Conservation (phyloP, 2,329 filamentous ascomycete genomes). For the Cytospora mali region DNA sequence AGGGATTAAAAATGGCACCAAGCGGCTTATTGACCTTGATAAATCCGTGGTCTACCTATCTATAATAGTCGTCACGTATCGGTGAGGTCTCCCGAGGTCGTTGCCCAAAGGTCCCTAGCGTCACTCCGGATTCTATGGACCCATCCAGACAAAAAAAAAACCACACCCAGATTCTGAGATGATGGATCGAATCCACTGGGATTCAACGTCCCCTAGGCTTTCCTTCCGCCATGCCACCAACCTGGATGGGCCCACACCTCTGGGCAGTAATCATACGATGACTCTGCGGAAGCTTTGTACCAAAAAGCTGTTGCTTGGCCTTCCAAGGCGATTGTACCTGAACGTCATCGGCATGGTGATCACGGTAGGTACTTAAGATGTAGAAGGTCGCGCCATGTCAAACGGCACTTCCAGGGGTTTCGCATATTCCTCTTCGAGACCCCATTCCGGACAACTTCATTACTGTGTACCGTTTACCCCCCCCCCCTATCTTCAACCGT, state of each 20-base stretch:
- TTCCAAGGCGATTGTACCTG: background rate
- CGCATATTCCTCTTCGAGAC: background rate
- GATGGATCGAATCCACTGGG: conserved; percentile 4
- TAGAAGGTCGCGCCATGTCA: background rate
- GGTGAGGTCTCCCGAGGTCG: conserved; percentile 2
- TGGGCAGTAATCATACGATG: conserved; percentile 27
- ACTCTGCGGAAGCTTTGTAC: conserved; percentile 5
- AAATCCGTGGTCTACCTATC: background rate
- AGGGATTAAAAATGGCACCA: background rate
- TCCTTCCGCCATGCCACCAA: background rate
- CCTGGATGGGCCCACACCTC: conserved; percentile 20
- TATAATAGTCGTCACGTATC: background rate
- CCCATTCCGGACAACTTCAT: background rate
- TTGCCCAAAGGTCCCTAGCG: background rate
- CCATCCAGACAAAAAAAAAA: conserved; percentile 6
- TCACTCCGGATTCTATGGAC: background rate
- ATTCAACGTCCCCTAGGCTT: background rate
- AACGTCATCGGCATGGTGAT: background rate
- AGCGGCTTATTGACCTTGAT: background rate
- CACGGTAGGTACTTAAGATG: background rate
- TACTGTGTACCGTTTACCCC: background rate
- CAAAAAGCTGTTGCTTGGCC: background rate
- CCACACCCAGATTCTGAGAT: background rate
- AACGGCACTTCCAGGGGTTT: background rate
- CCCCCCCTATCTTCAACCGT: background rate